Base-by-base conservation (phyloP, 169 alveolate species). In the Eimeria acervulina region DNA sequence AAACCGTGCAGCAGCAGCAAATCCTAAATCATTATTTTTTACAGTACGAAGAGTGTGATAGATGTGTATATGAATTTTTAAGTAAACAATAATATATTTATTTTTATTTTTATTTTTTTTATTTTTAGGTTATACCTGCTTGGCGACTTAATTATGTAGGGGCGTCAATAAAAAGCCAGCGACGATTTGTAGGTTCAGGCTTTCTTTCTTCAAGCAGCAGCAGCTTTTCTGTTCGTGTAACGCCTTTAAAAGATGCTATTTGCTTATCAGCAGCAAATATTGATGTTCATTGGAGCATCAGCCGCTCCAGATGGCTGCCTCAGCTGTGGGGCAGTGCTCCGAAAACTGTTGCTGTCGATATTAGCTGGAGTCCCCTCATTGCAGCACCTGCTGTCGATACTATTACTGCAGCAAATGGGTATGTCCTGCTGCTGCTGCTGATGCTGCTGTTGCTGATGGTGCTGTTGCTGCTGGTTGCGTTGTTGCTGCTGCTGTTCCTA, bases 361-460 rank as follows among this genome's bases (percentile, higher is more conserved):
- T 80, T 26, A 44, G 44, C 33, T 80, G 90, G 90, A 80, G 90
- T 47, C 90, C 90, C 8, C 90, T 80, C 12, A 40, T 80, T 28
- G 17, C 7, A 33, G 90, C 68, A 13, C 90, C 68, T 8, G 90
- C 90, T 7, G 26, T 44, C 19, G 90, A 40, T 10, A 80, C 90
- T 5, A 31, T 80, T 15, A 23, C 2, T 1, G 17, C 33, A n/a
- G 85, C 0, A 33, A 74, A 17, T n/a, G n/a, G n/a, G 85, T 36
- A 26, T 7, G 55, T 36, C 8, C 26, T 38, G 83, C 47, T 36
- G n/a, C 74, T 15, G 15, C 21, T n/a, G 40, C 78, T 66, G 2
- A 36, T 66, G 12, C 8, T 66, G 78, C 78, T 23, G 78, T 40
- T 66, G 78, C 78, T 66, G 78, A 15, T 52, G 63, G n/a, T 66